A percentile compares a stretch with the other conserved stretches of the same genome.
Conservation (phyloP, 2,329 filamentous ascomycete genomes). For the Remersonia thermophila region DNA sequence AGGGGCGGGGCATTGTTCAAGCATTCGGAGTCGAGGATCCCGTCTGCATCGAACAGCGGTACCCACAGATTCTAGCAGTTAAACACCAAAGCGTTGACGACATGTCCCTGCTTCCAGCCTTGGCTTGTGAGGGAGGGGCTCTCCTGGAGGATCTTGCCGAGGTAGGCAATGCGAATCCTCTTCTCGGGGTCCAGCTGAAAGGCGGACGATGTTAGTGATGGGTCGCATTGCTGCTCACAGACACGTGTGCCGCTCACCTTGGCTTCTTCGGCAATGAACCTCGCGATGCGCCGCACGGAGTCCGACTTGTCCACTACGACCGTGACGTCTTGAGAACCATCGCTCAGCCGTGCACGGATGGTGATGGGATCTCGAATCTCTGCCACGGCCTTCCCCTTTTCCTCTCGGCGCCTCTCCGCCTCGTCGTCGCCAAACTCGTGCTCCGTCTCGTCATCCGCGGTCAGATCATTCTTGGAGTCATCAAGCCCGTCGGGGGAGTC, state of each 20-base stretch:
- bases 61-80: constrained; percentile 25
- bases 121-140: constrained; percentile 51
- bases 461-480: constrained; percentile 14
- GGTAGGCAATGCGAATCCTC: constrained; percentile 60
- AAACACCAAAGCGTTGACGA: constrained; percentile 67
- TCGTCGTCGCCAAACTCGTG: constrained; percentile 12
- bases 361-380: constrained; percentile 38
- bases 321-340: constrained; percentile 51
- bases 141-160: constrained; percentile 70
- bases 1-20: no score
- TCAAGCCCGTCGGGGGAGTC: constrained; percentile 12
- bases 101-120: constrained; percentile 62
- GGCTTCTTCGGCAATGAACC: constrained; percentile 50
- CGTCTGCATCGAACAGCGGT: no score
- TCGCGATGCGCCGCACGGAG: constrained; percentile 49
- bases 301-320: constrained; percentile 48
- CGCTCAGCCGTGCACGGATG: constrained; percentile 53
- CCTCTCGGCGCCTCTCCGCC: constrained; percentile 27
- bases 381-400: constrained; percentile 40
- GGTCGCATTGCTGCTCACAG: constrained; percentile 1
- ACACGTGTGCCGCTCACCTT: constrained; percentile 34
- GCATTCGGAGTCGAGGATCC: no score
- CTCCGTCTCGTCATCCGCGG: constrained; percentile 13
- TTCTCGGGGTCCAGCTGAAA: constrained; percentile 29
- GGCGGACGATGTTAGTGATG: constrained; percentile 33